These are phyloP conservation scores for Volvariella volvacea DNA, from an alignment of 1,284 basidiomycete species.

Conservation along the genomic window DNA sequence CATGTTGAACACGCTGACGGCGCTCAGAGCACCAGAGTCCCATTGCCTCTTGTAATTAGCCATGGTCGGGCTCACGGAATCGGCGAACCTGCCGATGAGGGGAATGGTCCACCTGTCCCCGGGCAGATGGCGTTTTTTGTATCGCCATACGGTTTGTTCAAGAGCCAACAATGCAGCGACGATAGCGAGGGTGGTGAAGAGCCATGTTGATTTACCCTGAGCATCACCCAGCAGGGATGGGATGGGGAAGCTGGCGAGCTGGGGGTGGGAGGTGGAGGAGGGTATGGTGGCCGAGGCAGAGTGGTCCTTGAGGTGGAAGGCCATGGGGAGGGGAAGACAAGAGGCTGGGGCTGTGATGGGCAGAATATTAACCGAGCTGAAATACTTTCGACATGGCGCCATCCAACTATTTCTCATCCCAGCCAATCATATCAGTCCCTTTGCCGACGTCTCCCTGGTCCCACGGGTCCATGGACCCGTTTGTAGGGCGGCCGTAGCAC, in stretches of 20 bases:
- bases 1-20: conserved; percentile 95
- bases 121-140: conserved; percentile 83
- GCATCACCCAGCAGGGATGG: conserved; percentile 35
- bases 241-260: conserved; percentile 39
- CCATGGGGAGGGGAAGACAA: conserved; percentile 22
- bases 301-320: conserved; percentile 23
- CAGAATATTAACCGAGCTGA: not conserved
- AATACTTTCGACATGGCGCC: conserved; percentile 3
- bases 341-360: conserved; percentile 9
- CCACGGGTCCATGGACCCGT: no score
- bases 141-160: conserved; percentile 81
- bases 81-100: conserved; percentile 88
- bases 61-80: conserved; percentile 84
- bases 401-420: conserved; percentile 7
- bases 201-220: conserved; percentile 40
- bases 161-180: conserved; percentile 61
- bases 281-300: conserved; percentile 35
- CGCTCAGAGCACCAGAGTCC: conserved; percentile 80
- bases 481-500: no score
- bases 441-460: not conserved
- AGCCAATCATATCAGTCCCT: conserved; percentile 5
- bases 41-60: conserved; percentile 88
- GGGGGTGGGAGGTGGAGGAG: conserved; percentile 30
- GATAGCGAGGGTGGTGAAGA: conserved; percentile 60
- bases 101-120: conserved; percentile 91